Evolutionary conservation across 441 rosid genomes (phyloP).

Genomic region (Gossypium aridum): DNA sequence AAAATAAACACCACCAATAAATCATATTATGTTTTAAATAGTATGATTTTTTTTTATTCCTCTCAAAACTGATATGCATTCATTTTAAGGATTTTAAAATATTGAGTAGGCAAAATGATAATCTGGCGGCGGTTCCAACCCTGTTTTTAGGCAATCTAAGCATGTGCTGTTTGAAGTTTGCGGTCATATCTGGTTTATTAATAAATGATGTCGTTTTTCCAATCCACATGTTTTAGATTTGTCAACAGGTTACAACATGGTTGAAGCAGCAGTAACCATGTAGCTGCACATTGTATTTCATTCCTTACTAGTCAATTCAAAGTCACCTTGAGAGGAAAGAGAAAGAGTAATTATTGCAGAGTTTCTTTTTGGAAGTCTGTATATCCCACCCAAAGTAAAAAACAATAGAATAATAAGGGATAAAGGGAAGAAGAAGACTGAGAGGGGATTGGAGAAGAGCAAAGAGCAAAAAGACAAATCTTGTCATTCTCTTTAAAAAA

Average conservation of each 20-base stretch:
- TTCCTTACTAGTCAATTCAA: neutral
- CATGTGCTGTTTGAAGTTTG: neutral
- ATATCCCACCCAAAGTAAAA: neutral
- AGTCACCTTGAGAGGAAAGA: neutral
- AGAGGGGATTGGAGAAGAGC: neutral
- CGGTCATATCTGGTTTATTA: neutral
- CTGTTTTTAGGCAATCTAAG: neutral
- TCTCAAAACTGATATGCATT: neutral
- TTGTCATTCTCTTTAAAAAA: neutral
- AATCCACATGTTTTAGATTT: neutral
- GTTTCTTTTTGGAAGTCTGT: neutral
- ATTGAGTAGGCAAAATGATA: neutral
- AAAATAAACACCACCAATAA: no score
- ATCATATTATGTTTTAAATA: no score
- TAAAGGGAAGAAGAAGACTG: neutral
- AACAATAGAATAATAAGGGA: neutral
- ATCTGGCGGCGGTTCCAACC: neutral
- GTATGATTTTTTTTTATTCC: no score
- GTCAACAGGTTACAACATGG: neutral
- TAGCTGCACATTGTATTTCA: neutral
- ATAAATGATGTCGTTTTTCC: neutral
- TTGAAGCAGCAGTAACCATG: neutral
- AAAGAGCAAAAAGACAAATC: neutral
- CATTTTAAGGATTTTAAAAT: neutral
- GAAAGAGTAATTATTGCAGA: slow-evolving; percentile 5